Base-by-base conservation (phyloP, 2,329 filamentous ascomycete genomes). In the Pseudogymnoascus sp. region DNA sequence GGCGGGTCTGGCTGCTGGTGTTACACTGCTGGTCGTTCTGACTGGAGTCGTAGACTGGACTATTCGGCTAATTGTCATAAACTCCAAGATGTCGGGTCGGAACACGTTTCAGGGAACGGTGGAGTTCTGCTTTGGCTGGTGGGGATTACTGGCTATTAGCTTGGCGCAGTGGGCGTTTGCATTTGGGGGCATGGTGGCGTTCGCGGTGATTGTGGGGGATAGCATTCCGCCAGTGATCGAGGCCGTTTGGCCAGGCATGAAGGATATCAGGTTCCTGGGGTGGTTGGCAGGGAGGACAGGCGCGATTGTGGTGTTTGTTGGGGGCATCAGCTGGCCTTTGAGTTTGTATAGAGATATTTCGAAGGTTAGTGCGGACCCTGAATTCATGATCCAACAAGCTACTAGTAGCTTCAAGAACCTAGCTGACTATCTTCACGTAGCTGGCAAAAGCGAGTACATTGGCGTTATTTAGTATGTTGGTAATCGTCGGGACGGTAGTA, bases 101-200 rank as follows among this genome's bases (percentile, higher is more conserved):
- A 89, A 91, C 73, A 95, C 89, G 61, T 99, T 97, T 72, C 94
- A 99, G 76, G 89, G 91, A 38, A 99, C 94, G 0, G 91, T 99
- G 71, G 88, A 97, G 75, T 86, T 93, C 75, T 99, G 94, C 77
- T 99, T 96, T 76, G 94, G 94, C 5, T 87, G 85, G 69, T 81
- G 87, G 15, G 94, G 94, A 0, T 80, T 99, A 61, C 84, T 99
- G 66, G 93, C 94, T 62, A 97, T 99, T 67, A 82, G 78, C 63
- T 66, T 97, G 64, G 94, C 94, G 58, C 94, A 99, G 77, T 99
- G 93, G 93, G 88, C 91, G 28, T 99, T 99, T 80, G 94, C 94
- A 2, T 99, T 97, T 78, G 94, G 94, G 61, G 94, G 94, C 66
- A 99, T 99, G 94, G 85, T 99, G 61, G 94, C 94, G 12, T 99